These are phyloP conservation scores for Neonectria magnoliae DNA, from an alignment of 2,329 filamentous ascomycete genomes.

Conservation along the genomic window DNA sequence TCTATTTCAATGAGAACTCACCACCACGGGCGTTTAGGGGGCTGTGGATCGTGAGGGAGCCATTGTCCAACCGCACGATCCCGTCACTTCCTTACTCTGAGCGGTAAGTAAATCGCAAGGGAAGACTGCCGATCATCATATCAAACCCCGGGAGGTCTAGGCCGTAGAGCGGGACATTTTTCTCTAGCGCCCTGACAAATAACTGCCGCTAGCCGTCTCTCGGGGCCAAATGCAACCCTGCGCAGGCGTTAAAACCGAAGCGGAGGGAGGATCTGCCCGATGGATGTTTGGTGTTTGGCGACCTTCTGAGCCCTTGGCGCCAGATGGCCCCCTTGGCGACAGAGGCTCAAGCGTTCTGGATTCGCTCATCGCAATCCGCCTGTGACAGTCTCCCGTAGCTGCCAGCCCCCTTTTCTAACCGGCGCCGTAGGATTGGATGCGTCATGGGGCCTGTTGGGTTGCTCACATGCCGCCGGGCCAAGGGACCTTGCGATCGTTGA, in stretches of 20 bases:
- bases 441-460: neutral
- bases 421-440: neutral
- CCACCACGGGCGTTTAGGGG: neutral
- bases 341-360: neutral
- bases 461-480: neutral
- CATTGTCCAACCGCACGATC: neutral
- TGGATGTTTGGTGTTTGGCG: neutral
- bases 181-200: neutral
- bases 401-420: neutral
- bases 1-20: neutral
- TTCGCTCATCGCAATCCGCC: neutral
- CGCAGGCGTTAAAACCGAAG: neutral
- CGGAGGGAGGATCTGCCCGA: neutral
- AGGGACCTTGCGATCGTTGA: neutral
- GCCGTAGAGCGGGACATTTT: neutral
- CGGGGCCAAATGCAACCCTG: neutral
- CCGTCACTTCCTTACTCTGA: constrained; percentile 16
- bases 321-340: no score
- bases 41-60: neutral
- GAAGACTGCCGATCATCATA: constrained; percentile 32
- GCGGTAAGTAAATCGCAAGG: constrained; percentile 9
- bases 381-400: neutral
- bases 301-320: neutral
- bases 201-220: neutral
- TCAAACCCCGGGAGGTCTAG: constrained; percentile 1